Percentiles rank a stretch among this genome's conserved stretches.
These are phyloP conservation scores for Corymbia maculata DNA, from an alignment of 345 rosid species.

Conservation along the genomic window DNA sequence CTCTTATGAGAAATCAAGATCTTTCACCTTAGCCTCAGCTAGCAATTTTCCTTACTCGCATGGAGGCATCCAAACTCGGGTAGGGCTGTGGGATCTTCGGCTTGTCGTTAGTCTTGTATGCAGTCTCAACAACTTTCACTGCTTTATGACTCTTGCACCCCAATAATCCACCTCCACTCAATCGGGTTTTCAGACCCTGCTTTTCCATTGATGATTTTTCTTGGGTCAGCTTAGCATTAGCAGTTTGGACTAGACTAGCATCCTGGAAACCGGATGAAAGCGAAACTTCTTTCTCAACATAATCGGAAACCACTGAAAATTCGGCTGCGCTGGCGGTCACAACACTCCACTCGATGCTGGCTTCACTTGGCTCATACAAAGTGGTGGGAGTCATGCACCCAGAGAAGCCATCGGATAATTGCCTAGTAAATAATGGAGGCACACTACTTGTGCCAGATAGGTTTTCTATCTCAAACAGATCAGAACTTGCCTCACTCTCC, in stretches of 20 bases:
- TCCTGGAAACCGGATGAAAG: neutral
- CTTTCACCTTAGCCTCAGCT: conserved; percentile 12
- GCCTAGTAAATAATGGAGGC: conserved; percentile 20
- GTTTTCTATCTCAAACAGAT: conserved; percentile 62
- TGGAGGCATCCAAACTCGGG: conserved; percentile 1
- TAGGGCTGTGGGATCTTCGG: conserved; percentile 13
- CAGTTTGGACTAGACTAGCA: neutral
- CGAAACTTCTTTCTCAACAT: conserved; percentile 16
- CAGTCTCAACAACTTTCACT: conserved; percentile 35
- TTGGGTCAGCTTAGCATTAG: neutral
- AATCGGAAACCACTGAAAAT: conserved; percentile 22
- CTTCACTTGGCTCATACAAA: conserved; percentile 38
- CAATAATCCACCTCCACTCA: conserved; percentile 17
- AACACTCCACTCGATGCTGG: conserved; percentile 60
- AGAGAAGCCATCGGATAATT: conserved; percentile 26
- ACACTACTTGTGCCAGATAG: conserved; percentile 14
- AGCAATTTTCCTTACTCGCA: conserved; percentile 1
- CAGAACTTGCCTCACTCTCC: conserved; percentile 57
- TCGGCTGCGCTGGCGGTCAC: conserved; percentile 51
- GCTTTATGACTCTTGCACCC: conserved; percentile 43
- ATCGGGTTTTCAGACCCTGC: conserved; percentile 1
- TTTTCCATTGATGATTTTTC: neutral
- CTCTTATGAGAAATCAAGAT: conserved; percentile 5
- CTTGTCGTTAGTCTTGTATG: conserved; percentile 14
- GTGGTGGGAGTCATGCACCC: neutral